A percentile compares a stretch with the other conserved stretches of the same genome.
phyloP scores from a whole-genome alignment of 441 rosid genomes.

The Corymbia calophylla region DNA sequence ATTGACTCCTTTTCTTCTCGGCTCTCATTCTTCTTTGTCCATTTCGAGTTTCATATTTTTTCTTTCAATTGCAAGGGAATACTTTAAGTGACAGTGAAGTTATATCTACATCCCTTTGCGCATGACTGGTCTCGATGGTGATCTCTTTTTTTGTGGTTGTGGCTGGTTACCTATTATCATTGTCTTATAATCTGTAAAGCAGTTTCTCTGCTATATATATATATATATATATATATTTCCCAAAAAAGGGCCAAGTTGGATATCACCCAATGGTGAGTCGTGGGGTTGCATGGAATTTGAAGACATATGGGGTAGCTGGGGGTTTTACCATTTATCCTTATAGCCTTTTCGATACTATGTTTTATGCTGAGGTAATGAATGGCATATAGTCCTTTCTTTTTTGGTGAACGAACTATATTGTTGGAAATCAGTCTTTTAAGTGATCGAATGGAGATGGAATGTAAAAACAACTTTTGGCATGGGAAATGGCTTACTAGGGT shows the following conservation, averaged over 20 bases:
- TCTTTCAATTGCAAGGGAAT: not conserved
- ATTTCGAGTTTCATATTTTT: not conserved
- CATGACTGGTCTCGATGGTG: no score
- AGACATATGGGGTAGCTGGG: not conserved
- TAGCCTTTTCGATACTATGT: not conserved
- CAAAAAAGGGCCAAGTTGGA: not conserved
- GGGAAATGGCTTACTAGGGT: not conserved
- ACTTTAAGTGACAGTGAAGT: not conserved
- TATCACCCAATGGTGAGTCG: no score
- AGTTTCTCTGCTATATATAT: not conserved
- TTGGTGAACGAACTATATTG: not conserved
- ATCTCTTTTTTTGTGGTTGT: no score
- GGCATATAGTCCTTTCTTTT: not conserved
- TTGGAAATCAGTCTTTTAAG: not conserved
- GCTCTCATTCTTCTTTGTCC: not conserved
- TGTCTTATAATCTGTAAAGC: not conserved
- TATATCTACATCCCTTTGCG: not conserved
- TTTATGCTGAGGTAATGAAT: no score
- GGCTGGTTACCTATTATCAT: not conserved
- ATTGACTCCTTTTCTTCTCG: not conserved
- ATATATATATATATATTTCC: no score
- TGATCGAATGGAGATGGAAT: not conserved
- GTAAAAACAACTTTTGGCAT: not conserved
- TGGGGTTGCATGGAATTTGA: no score
- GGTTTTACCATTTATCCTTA: not conserved